Conservation (phyloP, 331 rosid genomes). For the Quercus tomentella region DNA sequence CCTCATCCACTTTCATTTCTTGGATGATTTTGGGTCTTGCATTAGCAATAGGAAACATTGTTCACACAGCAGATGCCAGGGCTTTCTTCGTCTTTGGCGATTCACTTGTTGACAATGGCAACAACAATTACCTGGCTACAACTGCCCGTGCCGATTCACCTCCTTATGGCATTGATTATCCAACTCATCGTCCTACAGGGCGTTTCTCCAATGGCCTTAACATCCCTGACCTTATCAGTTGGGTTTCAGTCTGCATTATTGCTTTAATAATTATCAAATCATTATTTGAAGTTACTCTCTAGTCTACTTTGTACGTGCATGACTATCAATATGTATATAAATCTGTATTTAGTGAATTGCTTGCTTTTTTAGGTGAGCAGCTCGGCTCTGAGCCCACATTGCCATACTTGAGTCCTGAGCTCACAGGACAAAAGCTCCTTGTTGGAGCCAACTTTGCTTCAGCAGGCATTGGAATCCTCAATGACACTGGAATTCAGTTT, state of each 20-base stretch:
- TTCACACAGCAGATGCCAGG: conserved; percentile 19
- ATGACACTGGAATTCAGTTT: conserved; percentile 89
- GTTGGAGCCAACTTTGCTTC: conserved; percentile 91
- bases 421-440: conserved; percentile 58
- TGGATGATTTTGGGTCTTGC: not conserved
- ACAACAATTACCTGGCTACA: conserved; percentile 67
- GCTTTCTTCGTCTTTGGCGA: conserved; percentile 82
- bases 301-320: not conserved
- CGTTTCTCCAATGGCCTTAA: conserved; percentile 83
- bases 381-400: conserved; percentile 50
- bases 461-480: conserved; percentile 85
- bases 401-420: conserved; percentile 75
- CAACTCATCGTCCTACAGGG: conserved; percentile 63
- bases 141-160: conserved; percentile 70
- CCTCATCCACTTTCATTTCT: not conserved
- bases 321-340: not conserved
- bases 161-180: conserved; percentile 79
- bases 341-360: not conserved
- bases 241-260: not conserved
- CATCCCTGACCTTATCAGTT: conserved; percentile 68
- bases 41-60: not conserved
- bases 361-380: conserved; percentile 45
- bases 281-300: not conserved
- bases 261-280: not conserved
- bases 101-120: conserved; percentile 78